A percentile compares a stretch with the other conserved stretches of the same genome.
These are phyloP conservation scores for Rubia yunnanensis DNA, from an alignment of 257 asterid genomes.

Conservation along the genomic window DNA sequence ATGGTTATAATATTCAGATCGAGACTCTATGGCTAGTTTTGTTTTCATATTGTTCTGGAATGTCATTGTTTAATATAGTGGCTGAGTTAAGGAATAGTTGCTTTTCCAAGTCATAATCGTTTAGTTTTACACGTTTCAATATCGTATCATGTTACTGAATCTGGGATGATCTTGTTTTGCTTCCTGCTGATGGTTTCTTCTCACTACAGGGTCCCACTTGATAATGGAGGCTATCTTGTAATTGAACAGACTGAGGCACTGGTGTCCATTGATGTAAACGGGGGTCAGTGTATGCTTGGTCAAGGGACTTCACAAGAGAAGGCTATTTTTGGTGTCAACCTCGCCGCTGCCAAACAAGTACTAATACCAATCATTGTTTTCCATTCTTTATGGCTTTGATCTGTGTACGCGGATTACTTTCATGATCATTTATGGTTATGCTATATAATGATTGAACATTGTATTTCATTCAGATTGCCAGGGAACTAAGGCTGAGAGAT, in stretches of 20 bases:
- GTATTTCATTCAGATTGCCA: conserved; percentile 61
- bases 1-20: not conserved
- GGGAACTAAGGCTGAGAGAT: conserved; percentile 95
- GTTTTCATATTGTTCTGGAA: not conserved
- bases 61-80: not conserved
- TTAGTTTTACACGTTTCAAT: not conserved
- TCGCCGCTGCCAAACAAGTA: conserved; percentile 94
- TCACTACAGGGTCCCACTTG: conserved; percentile 69
- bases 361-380: conserved; percentile 12
- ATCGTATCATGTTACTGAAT: not conserved
- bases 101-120: not conserved
- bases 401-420: not conserved
- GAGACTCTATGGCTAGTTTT: not conserved
- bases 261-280: conserved; percentile 94
- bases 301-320: conserved; percentile 90
- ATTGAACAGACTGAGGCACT: conserved; percentile 97
- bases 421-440: not conserved
- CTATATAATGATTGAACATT: conserved; percentile 6
- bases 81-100: not conserved
- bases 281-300: conserved; percentile 94
- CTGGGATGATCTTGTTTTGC: not conserved
- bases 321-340: conserved; percentile 91
- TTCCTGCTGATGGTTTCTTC: conserved; percentile 11
- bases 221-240: conserved; percentile 92
- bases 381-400: not conserved